These are phyloP conservation scores for Arctium lappa DNA, from an alignment of 129 eudicot species.

Conservation along the genomic window DNA sequence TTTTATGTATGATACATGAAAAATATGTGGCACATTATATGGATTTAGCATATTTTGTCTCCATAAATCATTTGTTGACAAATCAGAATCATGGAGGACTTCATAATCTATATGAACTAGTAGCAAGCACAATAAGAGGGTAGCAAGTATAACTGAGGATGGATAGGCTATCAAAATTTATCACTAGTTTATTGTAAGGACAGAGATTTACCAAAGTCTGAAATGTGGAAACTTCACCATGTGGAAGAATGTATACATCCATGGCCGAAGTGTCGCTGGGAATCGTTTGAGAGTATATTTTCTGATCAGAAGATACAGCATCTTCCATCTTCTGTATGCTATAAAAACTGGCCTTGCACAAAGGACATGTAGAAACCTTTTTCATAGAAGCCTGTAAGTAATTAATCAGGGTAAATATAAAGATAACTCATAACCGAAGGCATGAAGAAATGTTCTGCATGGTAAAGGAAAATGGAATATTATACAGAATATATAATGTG, in stretches of 20 bases:
- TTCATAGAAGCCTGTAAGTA: conserved; percentile 52
- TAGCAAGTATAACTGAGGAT: background rate
- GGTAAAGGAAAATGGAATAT: background rate
- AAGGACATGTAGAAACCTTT: conserved; percentile 77
- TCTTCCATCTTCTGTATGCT: conserved; percentile 81
- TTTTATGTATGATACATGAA: background rate
- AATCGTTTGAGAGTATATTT: conserved; percentile 83
- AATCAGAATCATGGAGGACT: background rate
- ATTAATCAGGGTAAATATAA: background rate
- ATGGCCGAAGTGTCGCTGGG: conserved; percentile 39
- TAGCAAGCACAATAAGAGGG: background rate
- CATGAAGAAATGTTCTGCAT: background rate
- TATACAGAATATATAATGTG: background rate
- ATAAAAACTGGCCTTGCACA: conserved; percentile 76
- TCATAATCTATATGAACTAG: background rate
- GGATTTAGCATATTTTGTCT: background rate
- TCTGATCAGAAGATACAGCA: conserved; percentile 64
- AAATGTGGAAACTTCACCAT: conserved; percentile 24
- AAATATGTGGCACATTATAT: background rate
- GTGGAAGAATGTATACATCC: conserved; percentile 65
- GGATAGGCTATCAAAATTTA: background rate
- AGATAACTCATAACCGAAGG: background rate
- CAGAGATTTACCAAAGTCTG: conserved; percentile 30
- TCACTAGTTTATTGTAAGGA: background rate
- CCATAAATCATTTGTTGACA: background rate